Conservation (phyloP, 83 land plant species). For the Thuja plicata region DNA sequence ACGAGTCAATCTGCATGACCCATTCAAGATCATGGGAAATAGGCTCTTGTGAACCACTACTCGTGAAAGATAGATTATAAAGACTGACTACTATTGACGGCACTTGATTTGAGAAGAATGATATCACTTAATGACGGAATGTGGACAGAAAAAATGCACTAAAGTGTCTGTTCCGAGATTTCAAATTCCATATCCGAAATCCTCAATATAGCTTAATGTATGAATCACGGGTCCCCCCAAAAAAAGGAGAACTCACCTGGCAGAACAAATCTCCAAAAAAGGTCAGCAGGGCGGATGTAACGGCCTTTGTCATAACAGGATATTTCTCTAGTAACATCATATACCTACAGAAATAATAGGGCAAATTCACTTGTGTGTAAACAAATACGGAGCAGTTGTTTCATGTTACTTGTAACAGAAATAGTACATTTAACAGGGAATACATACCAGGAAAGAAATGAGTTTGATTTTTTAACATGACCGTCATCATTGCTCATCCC, state of each 20-base stretch:
- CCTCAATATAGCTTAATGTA: background rate
- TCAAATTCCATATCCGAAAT: background rate
- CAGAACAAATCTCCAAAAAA: conserved; percentile 61
- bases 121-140: background rate
- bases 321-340: conserved; percentile 46
- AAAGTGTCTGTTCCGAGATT: background rate
- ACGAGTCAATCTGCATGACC: background rate
- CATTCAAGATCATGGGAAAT: background rate
- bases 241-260: conserved; percentile 32
- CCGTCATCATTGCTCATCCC: background rate
- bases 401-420: background rate
- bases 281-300: conserved; percentile 59
- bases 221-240: background rate
- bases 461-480: background rate
- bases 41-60: background rate
- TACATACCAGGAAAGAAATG: conserved; percentile 15
- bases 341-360: conserved; percentile 39
- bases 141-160: background rate
- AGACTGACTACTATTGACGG: background rate
- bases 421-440: background rate
- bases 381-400: background rate
- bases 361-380: background rate
- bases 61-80: background rate
- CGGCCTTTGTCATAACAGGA: conserved; percentile 54
- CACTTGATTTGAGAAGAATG: background rate